Conservation (phyloP, 306 rosid species). For the Dryas alaskensis region DNA sequence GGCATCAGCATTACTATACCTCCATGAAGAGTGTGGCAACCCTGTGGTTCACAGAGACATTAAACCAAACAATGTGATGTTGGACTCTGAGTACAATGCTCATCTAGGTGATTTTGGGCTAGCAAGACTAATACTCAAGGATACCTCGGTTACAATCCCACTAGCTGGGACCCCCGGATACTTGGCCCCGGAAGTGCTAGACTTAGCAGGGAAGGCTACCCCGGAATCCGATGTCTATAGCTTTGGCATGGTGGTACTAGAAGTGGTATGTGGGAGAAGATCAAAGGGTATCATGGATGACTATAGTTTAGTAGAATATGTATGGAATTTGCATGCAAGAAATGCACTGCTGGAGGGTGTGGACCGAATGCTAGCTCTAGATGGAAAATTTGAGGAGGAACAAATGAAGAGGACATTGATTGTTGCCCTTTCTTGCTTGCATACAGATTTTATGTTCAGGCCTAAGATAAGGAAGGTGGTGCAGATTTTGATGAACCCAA, state of each 20-base stretch:
- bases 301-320: conserved; percentile 42
- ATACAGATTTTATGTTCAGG: conserved; percentile 36
- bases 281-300: conserved; percentile 40
- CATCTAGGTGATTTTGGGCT: conserved; percentile 60
- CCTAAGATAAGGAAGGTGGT: conserved; percentile 57
- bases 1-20: conserved; percentile 54
- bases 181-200: conserved; percentile 51
- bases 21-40: conserved; percentile 55
- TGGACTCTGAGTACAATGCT: conserved; percentile 38
- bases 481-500: conserved; percentile 42
- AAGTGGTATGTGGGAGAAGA: conserved; percentile 56
- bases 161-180: conserved; percentile 52
- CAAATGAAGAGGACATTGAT: conserved; percentile 44
- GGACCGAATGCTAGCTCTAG: conserved; percentile 32
- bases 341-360: conserved; percentile 40
- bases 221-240: conserved; percentile 55
- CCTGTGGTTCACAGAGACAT: conserved; percentile 60
- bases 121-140: conserved; percentile 41
- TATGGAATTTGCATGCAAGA: conserved; percentile 43
- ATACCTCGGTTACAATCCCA: conserved; percentile 31
- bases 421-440: conserved; percentile 59
- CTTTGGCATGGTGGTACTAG: conserved; percentile 56
- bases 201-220: conserved; percentile 45
- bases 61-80: conserved; percentile 53
- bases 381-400: conserved; percentile 33